Base-by-base conservation (phyloP, 148 eudicot genomes). In the Talinum fruticosum region DNA sequence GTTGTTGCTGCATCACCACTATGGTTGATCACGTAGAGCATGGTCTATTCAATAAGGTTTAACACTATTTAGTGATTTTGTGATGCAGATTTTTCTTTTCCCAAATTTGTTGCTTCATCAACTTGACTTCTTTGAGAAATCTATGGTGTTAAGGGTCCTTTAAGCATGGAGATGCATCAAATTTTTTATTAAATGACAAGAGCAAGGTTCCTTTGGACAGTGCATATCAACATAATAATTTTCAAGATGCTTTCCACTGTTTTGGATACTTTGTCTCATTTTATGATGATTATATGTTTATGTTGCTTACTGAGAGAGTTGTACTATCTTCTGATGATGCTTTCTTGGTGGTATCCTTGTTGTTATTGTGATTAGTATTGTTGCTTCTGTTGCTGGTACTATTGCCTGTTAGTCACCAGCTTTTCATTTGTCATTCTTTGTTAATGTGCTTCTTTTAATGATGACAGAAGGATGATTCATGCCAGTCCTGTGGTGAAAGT, bases 401-500 rank as follows among this genome's bases (percentile, higher is more conserved):
- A 24, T 51, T 65, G 34, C 26, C n/a, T 1, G 26, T 26, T 26
- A n/a, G 21, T 18, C 33, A 23, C 5, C 24, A 61, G 38, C 45
- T 21, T 73, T 61, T 62, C 29, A 59, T 5, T 41, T 73, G 28
- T 14, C 12, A 30, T 14, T 71, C 33, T 80, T 41, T 66, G 45
- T 21, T 76, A 29, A 12, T 62, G 23, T 69, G 66, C 28, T 62
- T 35, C 33, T 45, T 84, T 61, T 72, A 79, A 41, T 82, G 77
- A 69, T 70, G 75, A 49, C 77, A 93, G 97, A 93, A 90, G 76
- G 93, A 87, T 35, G 93, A 87, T 76, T 78, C 79, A 67, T 96
- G 97, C 76, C 94, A 90, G 76, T 79, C 87, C 49, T 93, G 99
- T 71, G 92, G 91, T 72, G 88, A 83, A 71, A 78, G 82, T 45